A percentile compares a stretch with the other conserved stretches of the same genome.
These are phyloP conservation scores for Dalbergia cochinchinensis DNA, from an alignment of 306 rosid genomes.

Conservation along the genomic window DNA sequence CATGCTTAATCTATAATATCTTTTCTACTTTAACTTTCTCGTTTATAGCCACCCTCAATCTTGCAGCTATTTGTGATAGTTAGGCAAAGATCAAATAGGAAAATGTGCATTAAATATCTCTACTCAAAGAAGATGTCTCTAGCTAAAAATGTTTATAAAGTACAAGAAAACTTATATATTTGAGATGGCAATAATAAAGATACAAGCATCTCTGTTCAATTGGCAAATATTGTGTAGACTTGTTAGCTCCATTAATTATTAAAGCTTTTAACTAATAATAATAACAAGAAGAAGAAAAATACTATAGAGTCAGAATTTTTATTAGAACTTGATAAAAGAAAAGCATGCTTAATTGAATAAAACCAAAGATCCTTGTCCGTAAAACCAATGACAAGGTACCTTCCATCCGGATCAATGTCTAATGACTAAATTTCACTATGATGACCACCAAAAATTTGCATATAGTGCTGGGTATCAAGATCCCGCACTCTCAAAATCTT, in stretches of 20 bases:
- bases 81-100: not conserved
- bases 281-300: too few relatives aligned
- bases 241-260: not conserved
- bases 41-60: too few relatives aligned
- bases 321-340: too few relatives aligned
- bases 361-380: constrained; percentile 88
- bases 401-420: constrained; percentile 77
- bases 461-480: too few relatives aligned
- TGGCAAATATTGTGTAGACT: not conserved
- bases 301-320: too few relatives aligned
- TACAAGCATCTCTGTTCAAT: not conserved
- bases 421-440: constrained; percentile 97
- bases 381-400: constrained; percentile 85
- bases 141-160: not conserved
- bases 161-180: not conserved
- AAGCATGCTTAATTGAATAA: constrained; percentile 70
- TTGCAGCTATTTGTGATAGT: constrained; percentile 66
- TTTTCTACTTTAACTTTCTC: too few relatives aligned
- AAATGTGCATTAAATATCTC: not conserved
- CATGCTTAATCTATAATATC: constrained; percentile 74
- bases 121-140: constrained; percentile 1
- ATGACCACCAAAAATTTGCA: constrained; percentile 92
- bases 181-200: not conserved
- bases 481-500: constrained; percentile 96
- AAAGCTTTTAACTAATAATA: not conserved